phyloP scores from a whole-genome alignment of 768 basidiomycete genomes.

The Tremella mesenterica region DNA sequence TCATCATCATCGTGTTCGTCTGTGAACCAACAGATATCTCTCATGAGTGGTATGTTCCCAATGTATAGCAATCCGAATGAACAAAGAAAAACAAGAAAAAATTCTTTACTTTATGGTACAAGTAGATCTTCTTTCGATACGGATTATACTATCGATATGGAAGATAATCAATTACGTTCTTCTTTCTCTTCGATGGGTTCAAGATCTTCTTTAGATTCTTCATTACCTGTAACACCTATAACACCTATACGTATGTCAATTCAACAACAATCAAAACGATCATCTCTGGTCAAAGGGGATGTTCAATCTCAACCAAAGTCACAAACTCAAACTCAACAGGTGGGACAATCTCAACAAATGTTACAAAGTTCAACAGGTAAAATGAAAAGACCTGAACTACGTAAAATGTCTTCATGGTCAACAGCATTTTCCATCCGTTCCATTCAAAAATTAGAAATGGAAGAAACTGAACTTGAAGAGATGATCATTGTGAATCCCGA shows the following conservation, averaged over 20 bases:
- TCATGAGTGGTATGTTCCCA: too few relatives aligned
- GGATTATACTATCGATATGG: too few relatives aligned
- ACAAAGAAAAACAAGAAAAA: too few relatives aligned
- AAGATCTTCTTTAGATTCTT: neutral
- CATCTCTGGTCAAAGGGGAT: neutral
- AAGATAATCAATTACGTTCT: too few relatives aligned
- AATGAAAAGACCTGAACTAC: neutral
- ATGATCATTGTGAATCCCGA: neutral
- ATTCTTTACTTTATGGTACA: too few relatives aligned
- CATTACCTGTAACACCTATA: neutral
- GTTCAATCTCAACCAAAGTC: neutral
- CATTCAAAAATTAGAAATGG: neutral
- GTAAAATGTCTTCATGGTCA: neutral
- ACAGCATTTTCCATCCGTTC: neutral
- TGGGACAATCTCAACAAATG: too few relatives aligned
- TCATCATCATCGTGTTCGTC: too few relatives aligned
- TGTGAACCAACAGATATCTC: too few relatives aligned
- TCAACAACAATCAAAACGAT: neutral
- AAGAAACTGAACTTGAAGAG: neutral
- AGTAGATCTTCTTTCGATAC: neutral
- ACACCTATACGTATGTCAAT: neutral
- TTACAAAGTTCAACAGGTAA: neutral
- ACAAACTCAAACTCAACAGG: too few relatives aligned
- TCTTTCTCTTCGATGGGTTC: neutral
- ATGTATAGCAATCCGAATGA: too few relatives aligned